Base-by-base conservation (phyloP, 441 rosid species). In the Biscutella auriculata region DNA sequence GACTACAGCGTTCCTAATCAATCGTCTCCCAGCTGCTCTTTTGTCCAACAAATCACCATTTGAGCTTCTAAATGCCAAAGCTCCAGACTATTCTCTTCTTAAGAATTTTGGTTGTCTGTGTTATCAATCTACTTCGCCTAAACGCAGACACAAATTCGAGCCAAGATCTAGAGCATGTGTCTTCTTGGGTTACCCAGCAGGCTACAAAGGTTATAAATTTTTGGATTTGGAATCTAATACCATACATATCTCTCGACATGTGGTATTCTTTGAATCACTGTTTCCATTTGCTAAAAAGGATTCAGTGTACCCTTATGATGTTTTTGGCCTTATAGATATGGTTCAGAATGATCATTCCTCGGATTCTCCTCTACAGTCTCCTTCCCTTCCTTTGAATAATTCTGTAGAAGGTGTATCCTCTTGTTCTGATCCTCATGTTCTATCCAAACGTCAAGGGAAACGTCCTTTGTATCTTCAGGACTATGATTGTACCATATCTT, bases 1-100 rank as follows among this genome's bases (percentile, higher is more conserved):
- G 0, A n/a, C 16, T 1, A n/a, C 27, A 1, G 27, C 40, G 0
- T 54, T 54, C 0, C 2, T 40, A 1, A 15, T 54, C 0, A 39
- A 40, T 3, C 4, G 48, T 1, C 1, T 40, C 0, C 60, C 48
- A 0, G 1, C 60, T 27, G 8, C 17, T 16, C 4, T 41, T 0
- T 4, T 41, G 0, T 7, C 9, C 0, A 41, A 41, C 4, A 17
- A 1, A 4, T 9, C 12, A 4, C 26, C 12, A 0, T 40, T 16
- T 16, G 25, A 40, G 9, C 0, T 8, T 1, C 25, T 40, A 0
- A 2, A 40, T 1, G 8, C 11, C 0, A 40, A 40, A 1, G 2
- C 5, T 3, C 25, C 25, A 4, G 4, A 17, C 0, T 17, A 41
- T 2, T 9, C 13, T 5, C 3, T 9, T 0, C 25, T 21, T n/a